Evolutionary conservation across 2,329 filamentous ascomycete species (phyloP).

Genomic region (Colletotrichum sp.): DNA sequence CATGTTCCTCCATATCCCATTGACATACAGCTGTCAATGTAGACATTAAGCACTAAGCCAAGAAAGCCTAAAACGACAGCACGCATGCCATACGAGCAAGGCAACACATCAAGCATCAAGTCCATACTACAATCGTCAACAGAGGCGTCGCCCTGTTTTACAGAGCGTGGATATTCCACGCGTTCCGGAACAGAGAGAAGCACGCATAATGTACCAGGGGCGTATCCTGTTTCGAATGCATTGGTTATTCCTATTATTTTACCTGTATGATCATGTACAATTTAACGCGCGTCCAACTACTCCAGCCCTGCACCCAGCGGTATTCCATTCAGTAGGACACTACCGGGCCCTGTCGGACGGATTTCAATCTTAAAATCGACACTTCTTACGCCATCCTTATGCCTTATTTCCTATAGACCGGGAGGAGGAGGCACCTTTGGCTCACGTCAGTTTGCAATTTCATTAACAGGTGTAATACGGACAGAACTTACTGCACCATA

Average conservation of each 20-base stretch:
- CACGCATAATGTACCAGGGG: not conserved
- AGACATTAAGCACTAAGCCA: not conserved
- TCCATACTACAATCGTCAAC: not conserved
- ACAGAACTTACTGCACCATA: slow-evolving; percentile 69
- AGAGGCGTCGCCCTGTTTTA: not conserved
- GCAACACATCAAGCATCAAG: not conserved
- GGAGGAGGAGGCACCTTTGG: slow-evolving; percentile 61
- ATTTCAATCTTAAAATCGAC: not conserved
- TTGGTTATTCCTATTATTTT: slow-evolving; percentile 7
- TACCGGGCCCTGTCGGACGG: not conserved
- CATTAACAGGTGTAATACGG: not conserved
- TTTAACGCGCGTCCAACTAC: not conserved
- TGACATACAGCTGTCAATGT: not conserved
- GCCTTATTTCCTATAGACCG: slow-evolving; percentile 45
- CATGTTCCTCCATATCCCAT: not conserved
- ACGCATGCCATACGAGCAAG: not conserved
- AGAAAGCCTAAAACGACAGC: not conserved
- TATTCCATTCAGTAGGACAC: not conserved
- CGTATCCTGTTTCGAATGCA: not conserved
- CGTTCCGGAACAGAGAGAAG: not conserved
- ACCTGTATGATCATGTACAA: slow-evolving; percentile 9
- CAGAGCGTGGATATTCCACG: not conserved
- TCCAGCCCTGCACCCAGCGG: not conserved
- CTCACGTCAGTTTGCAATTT: not conserved
- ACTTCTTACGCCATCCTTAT: not conserved